Evolutionary conservation across 176 grass and related monocot genomes (phyloP), one percentile per base, ranked within the genome.

Genomic region (Oryza glumipatula): DNA sequence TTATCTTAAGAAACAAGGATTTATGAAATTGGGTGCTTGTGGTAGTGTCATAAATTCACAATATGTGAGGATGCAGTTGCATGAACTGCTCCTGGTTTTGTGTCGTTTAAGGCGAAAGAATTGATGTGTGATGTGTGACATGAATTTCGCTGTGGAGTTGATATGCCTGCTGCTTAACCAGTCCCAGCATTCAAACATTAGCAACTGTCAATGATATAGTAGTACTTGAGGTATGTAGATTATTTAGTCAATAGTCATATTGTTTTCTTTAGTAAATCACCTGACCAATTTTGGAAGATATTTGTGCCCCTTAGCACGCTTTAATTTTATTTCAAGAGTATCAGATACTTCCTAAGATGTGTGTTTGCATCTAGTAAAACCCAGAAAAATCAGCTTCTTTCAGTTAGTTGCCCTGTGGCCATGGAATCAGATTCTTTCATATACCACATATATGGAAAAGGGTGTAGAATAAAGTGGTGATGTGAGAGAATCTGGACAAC

Each of bases 401-500:
- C 24, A 8, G 38, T 65, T 66, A 26, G 7, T 41, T 41, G 1
- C 39, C 39, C 19, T 24, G 4, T 41, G 39, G 39, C 72, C 45
- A 65, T 85, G 33, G 67, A 73, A 82, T 82, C 56, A 16, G 70
- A 49, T 78, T 78, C 24, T 44, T 26, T 73, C 44, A 58, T 14
- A 58, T 15, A 19, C 52, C 15, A 48, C n/a, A 73, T 1, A 58
- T 3, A 35, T 64, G 51, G 26, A 49, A 70, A 28, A 45, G 30
- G 2, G 2, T 14, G 35, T 22, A 47, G 73, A 86, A 90, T 90
- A 86, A 86, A 82, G 73, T 36, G 65, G 8, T n/a, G 19, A 39
- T 66, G 13, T n/a, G 48, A 16, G 52, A 54, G 45, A 67, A 82
- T 51, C n/a, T 46, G 73, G 24, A 72, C 52, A 52, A 52, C 49